Percentiles rank a stretch among this genome's conserved stretches.
phyloP scores from a whole-genome alignment of 192 early-diverging fungal genomes.

The Kickxella alabastrina region DNA sequence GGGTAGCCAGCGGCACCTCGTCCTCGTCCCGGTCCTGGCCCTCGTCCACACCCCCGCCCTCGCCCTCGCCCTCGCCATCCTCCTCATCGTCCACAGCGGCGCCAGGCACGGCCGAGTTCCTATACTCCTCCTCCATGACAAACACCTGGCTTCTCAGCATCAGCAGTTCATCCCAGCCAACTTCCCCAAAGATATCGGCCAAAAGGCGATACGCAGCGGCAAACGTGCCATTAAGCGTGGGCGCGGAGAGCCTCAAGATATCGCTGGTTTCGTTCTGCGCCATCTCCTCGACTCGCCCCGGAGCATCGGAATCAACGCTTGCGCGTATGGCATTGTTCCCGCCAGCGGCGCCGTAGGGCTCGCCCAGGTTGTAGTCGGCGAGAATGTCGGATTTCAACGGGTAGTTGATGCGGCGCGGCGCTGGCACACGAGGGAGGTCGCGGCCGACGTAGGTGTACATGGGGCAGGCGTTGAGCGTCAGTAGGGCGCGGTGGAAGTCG shows the following conservation, averaged over 20 bases:
- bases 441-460: constrained; percentile 93
- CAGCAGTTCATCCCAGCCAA: constrained; percentile 97
- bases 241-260: constrained; percentile 79
- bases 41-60: no score
- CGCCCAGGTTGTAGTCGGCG: constrained; percentile 46
- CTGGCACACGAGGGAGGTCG: constrained; percentile 87
- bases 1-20: constrained; percentile 25
- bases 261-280: constrained; percentile 51
- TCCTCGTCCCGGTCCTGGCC: constrained; percentile 27
- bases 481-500: constrained; percentile 77
- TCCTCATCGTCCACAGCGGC: constrained; percentile 37
- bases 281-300: constrained; percentile 38
- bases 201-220: constrained; percentile 81
- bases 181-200: constrained; percentile 70
- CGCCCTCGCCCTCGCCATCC: constrained; percentile 21
- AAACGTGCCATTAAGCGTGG: constrained; percentile 92
- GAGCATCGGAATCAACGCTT: constrained; percentile 36
- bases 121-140: constrained; percentile 99
- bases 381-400: constrained; percentile 80
- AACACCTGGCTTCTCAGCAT: constrained; percentile 82
- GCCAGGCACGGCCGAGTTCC: constrained; percentile 45
- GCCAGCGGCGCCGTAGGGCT: constrained; percentile 21
- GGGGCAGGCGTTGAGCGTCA: constrained; percentile 96
- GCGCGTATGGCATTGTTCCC: constrained; percentile 20
- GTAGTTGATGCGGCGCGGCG: constrained; percentile 81